Conservation (phyloP, 2,329 filamentous ascomycete genomes). For the Neospermospora avenae region DNA sequence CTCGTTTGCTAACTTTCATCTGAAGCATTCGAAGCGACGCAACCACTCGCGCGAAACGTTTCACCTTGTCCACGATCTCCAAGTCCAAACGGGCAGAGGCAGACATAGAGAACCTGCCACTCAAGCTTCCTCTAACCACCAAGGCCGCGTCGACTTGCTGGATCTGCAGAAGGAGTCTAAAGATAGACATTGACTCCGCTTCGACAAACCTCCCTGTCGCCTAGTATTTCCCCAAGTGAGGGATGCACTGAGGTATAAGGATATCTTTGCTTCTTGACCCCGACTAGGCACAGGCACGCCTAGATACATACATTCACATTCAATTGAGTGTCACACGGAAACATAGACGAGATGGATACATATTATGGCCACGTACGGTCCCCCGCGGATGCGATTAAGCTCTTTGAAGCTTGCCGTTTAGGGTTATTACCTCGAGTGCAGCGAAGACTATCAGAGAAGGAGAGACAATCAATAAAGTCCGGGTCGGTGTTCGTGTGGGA, state of each 20-base stretch:
- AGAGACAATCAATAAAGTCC: slow-evolving; percentile 91
- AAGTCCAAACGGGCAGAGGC: slow-evolving; percentile 14
- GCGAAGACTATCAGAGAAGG: slow-evolving; percentile 94
- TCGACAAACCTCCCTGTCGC: neutral
- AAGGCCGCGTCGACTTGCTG: slow-evolving; percentile 11
- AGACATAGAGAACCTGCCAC: slow-evolving; percentile 8
- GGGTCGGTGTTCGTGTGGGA: slow-evolving; percentile 99
- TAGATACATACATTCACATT: neutral
- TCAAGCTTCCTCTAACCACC: slow-evolving; percentile 25
- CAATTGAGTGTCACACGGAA: slow-evolving; percentile 12
- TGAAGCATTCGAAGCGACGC: slow-evolving; percentile 33
- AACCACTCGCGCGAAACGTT: slow-evolving; percentile 27
- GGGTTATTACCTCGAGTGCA: slow-evolving; percentile 90
- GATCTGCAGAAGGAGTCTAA: slow-evolving; percentile 3
- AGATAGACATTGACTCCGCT: neutral
- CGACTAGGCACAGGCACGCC: neutral
- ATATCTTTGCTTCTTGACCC: neutral
- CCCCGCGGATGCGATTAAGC: slow-evolving; percentile 93
- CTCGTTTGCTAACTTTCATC: slow-evolving; percentile 29
- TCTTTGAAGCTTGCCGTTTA: slow-evolving; percentile 95
- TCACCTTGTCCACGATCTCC: slow-evolving; percentile 19
- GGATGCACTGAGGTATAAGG: slow-evolving; percentile 7
- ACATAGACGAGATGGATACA: slow-evolving; percentile 72
- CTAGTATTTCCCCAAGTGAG: neutral
- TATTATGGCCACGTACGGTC: slow-evolving; percentile 94